Evolutionary conservation across 2,329 filamentous ascomycete genomes (phyloP), one percentile per base, ranked within the genome.

Genomic region (Aspergillus sp.): DNA sequence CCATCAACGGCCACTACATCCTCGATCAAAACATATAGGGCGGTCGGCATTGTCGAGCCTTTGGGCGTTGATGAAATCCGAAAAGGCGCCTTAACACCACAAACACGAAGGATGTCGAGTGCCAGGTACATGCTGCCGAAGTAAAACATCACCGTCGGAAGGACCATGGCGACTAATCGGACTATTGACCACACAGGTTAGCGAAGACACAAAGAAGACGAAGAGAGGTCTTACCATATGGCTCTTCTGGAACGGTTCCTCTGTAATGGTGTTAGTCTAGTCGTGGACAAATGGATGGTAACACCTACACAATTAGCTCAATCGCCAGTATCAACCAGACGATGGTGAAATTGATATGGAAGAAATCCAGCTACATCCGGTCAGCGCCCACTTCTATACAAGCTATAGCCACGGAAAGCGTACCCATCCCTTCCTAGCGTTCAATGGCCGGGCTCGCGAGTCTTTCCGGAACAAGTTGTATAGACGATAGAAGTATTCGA

Each of bases 1-100:
- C 86, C 87, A 68, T 90, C 88, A 42, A 90, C 88, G 4, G 85
- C 86, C 13, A 88, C 82, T 23, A 89, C 81, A 66, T 90, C 88
- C 73, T 90, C 88, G 25, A 89, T 84, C 30, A 90, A 80, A 53
- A 87, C 88, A 66, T 88, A 87, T 1, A 84, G 80, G 2, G 85
- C 82, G 0, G 88, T 88, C 3, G 83, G 81, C 59, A 88, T 83
- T 5, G 73, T 76, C 15, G 80, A 81, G 17, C 86, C 86, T 68
- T 86, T 87, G 0, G 81, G 81, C 0, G 86, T 85, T 2, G 87
- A 89, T 56, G 85, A 88, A 62, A 89, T 85, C 49, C 85, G 83
- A 68, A 86, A 88, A 0, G 85, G 86, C 0, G 86, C 83, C 67
- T 76, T 78, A 62, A 70, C 73, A n/a, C 78, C 76, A 57, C 67